These are phyloP conservation scores for Ensete glaucum DNA, from an alignment of 176 grass and related monocot species.

Conservation along the genomic window DNA sequence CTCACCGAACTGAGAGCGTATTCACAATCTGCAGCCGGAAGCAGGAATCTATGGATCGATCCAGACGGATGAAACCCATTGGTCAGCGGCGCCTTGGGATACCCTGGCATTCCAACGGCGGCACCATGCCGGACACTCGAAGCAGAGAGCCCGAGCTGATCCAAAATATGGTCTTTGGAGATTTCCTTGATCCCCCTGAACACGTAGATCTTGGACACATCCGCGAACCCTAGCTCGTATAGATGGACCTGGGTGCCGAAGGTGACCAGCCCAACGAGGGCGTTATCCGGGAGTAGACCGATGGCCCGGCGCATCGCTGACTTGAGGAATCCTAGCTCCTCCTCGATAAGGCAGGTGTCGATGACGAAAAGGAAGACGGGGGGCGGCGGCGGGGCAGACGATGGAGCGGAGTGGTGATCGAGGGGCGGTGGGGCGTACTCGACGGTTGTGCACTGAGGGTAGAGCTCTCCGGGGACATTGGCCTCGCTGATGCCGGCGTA, in stretches of 20 bases:
- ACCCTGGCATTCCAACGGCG: slow-evolving; percentile 23
- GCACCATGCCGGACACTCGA: slow-evolving; percentile 10
- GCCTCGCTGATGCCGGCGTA: slow-evolving; percentile 74
- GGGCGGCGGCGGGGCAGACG: slow-evolving; percentile 29
- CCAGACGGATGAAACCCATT: slow-evolving; percentile 50
- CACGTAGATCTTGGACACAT: slow-evolving; percentile 96
- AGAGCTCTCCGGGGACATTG: slow-evolving; percentile 90
- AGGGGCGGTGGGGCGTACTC: slow-evolving; percentile 40
- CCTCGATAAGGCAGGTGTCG: slow-evolving; percentile 94
- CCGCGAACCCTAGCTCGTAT: slow-evolving; percentile 82
- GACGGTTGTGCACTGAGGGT: slow-evolving; percentile 71
- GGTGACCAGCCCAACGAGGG: slow-evolving; percentile 79
- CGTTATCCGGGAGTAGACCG: slow-evolving; percentile 71
- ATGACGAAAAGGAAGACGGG: slow-evolving; percentile 90
- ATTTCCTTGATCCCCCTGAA: slow-evolving; percentile 97
- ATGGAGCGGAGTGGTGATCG: background rate
- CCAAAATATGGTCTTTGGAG: slow-evolving; percentile 87
- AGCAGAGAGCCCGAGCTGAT: slow-evolving; percentile 78
- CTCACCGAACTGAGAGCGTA: slow-evolving; percentile 75
- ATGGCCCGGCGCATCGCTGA: slow-evolving; percentile 75
- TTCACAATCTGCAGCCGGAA: slow-evolving; percentile 88
- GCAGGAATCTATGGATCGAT: slow-evolving; percentile 72
- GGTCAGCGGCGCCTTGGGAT: slow-evolving; percentile 50
- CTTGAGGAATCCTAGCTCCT: slow-evolving; percentile 84
- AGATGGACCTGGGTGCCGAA: slow-evolving; percentile 95